Conservation (phyloP, 2,329 filamentous ascomycete species). For the Colletotrichum tamarilloi region DNA sequence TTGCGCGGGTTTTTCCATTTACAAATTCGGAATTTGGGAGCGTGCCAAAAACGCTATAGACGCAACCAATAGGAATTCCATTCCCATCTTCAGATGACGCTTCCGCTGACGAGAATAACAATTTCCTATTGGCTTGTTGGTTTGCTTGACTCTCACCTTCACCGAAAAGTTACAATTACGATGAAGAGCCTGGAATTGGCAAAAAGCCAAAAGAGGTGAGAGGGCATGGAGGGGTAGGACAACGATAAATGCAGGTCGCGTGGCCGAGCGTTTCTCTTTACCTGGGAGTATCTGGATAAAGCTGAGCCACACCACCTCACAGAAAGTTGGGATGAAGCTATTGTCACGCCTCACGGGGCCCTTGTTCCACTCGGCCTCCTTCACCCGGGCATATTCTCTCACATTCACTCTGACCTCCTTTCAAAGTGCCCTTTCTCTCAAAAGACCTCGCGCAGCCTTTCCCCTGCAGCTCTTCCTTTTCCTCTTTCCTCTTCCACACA, state of each 20-base stretch:
- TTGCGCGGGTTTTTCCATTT: neutral
- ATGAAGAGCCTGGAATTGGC: neutral
- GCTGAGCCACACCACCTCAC: constrained; percentile 29
- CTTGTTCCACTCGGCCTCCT: constrained; percentile 31
- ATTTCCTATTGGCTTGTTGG: neutral
- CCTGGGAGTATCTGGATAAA: constrained; percentile 18
- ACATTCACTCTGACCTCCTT: constrained; percentile 22
- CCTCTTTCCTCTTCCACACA: neutral
- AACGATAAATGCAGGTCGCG: constrained; percentile 1
- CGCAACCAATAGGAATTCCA: neutral
- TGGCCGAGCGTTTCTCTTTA: constrained; percentile 21
- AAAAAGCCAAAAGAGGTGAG: neutral
- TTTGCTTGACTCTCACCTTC: neutral
- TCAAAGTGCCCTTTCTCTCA: neutral
- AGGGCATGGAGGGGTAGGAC: neutral
- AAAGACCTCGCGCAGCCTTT: neutral
- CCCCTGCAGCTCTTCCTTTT: neutral
- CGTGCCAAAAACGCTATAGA: neutral
- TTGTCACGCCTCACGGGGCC: constrained; percentile 31
- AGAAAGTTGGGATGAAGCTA: constrained; percentile 35
- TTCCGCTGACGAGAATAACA: too few relatives aligned
- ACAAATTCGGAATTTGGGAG: neutral
- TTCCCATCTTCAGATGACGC: neutral
- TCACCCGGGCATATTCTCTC: constrained; percentile 22
- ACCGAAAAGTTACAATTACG: neutral